These are phyloP conservation scores for Paracorniculantispora psalliotae DNA, from an alignment of 2,329 filamentous ascomycete genomes.

Conservation along the genomic window DNA sequence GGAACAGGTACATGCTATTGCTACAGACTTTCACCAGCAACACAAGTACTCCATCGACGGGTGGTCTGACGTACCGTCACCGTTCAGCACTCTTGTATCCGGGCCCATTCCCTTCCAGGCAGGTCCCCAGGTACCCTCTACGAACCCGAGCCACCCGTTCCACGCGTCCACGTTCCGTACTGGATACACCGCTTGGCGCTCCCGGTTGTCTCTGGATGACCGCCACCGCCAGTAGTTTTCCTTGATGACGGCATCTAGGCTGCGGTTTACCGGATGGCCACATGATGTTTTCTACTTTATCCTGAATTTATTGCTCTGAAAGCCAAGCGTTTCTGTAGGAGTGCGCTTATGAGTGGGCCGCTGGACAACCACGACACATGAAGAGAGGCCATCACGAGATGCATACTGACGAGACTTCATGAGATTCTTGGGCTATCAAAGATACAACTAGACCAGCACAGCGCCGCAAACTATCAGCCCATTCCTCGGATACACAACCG, in stretches of 20 bases:
- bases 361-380: neutral
- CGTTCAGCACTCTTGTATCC: neutral
- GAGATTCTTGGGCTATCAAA: too few species aligned
- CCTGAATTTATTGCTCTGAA: too few species aligned
- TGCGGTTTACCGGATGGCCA: neutral
- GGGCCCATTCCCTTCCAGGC: neutral
- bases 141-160: neutral
- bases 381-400: neutral
- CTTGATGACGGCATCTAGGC: neutral
- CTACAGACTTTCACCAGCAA: neutral
- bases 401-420: too few species aligned
- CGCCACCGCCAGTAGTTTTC: neutral
- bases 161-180: neutral
- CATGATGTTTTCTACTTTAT: too few species aligned
- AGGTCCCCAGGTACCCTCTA: slow-evolving; percentile 6
- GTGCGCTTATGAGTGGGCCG: neutral
- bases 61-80: neutral
- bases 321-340: too few species aligned
- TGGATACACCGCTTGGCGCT: slow-evolving; percentile 3
- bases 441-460: too few species aligned
- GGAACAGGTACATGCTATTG: neutral
- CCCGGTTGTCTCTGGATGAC: neutral
- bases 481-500: too few species aligned
- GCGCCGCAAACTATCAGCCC: too few species aligned
- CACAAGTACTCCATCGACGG: neutral